phyloP scores from a whole-genome alignment of 2,329 filamentous ascomycete species.

The Colletotrichum godetiae region DNA sequence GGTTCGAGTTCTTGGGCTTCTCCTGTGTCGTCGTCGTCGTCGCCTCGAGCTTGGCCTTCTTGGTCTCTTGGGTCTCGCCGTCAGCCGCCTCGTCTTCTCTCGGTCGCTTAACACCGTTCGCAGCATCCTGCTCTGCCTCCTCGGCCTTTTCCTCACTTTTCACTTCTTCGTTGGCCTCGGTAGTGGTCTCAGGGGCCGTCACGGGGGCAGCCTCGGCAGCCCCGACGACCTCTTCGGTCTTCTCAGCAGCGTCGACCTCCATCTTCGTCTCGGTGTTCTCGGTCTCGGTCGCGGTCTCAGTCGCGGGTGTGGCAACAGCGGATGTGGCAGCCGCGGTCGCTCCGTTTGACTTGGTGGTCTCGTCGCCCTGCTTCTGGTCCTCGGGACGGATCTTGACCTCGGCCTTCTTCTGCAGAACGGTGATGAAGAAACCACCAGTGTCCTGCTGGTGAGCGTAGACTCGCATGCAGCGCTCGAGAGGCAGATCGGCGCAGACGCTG shows the following conservation, averaged over 20 bases:
- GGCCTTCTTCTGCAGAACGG: constrained; percentile 89
- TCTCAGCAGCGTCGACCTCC: constrained; percentile 26
- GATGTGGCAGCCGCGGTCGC: constrained; percentile 31
- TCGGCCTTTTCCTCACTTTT: constrained; percentile 26
- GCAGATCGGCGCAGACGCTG: constrained; percentile 70
- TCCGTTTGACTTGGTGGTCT: constrained; percentile 35
- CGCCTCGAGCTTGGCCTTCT: constrained; percentile 55
- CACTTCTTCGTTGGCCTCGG: constrained; percentile 1
- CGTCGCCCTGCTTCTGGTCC: constrained; percentile 69
- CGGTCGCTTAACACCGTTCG: constrained; percentile 47
- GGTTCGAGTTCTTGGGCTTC: constrained; percentile 48
- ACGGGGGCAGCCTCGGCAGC: not conserved
- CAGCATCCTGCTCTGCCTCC: constrained; percentile 29
- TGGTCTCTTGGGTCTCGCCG: constrained; percentile 47
- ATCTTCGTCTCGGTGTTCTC: constrained; percentile 29
- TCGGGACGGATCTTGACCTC: constrained; percentile 77
- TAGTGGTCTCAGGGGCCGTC: not conserved
- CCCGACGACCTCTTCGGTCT: constrained; percentile 29
- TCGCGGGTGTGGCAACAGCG: not conserved
- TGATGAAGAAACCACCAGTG: constrained; percentile 97
- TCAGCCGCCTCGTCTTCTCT: constrained; percentile 45
- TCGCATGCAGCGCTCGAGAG: constrained; percentile 90
- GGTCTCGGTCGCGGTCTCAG: constrained; percentile 33
- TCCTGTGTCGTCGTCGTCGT: constrained; percentile 37
- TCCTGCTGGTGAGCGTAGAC: constrained; percentile 97